phyloP scores from a whole-genome alignment of 2,329 filamentous ascomycete genomes.

The Diaporthe destruens region DNA sequence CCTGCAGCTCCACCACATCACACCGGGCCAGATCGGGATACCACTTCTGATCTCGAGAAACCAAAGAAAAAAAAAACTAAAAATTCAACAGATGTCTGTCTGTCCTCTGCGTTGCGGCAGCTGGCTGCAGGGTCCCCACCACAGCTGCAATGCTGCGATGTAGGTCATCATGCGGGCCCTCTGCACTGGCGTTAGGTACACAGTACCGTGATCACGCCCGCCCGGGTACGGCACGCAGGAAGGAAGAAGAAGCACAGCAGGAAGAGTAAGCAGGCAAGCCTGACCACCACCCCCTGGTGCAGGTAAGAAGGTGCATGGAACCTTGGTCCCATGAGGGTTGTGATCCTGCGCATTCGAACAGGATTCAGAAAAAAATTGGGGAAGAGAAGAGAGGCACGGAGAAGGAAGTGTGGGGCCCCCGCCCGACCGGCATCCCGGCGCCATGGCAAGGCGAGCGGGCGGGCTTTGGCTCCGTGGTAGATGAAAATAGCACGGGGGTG shows the following conservation, averaged over 20 bases:
- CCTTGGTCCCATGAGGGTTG: constrained; percentile 6
- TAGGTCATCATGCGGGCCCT: background rate
- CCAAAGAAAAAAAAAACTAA: too few relatives aligned
- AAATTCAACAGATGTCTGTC: too few relatives aligned
- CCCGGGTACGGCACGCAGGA: background rate
- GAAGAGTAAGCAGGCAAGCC: background rate
- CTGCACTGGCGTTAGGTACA: too few relatives aligned
- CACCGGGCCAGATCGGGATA: constrained; percentile 32
- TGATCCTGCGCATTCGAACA: constrained; percentile 7
- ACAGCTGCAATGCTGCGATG: constrained; percentile 9
- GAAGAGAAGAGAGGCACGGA: background rate
- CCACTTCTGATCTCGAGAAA: constrained; percentile 15
- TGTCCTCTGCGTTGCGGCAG: background rate
- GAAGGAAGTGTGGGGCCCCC: too few relatives aligned
- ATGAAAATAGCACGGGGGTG: constrained; percentile 39
- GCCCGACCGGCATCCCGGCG: constrained; percentile 27
- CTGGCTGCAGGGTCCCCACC: background rate
- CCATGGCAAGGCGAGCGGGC: constrained; percentile 27
- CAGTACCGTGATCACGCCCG: too few relatives aligned
- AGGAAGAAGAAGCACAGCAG: background rate
- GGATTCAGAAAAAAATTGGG: constrained; percentile 1
- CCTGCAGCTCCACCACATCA: constrained; percentile 23
- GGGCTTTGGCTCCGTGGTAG: background rate
- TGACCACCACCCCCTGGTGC: background rate
- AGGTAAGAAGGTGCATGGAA: constrained; percentile 7